A percentile compares a stretch with the other conserved stretches of the same genome.
These are phyloP conservation scores for Immersiporthe knoxdaviesiana DNA, from an alignment of 2,329 filamentous ascomycete genomes.

Conservation along the genomic window DNA sequence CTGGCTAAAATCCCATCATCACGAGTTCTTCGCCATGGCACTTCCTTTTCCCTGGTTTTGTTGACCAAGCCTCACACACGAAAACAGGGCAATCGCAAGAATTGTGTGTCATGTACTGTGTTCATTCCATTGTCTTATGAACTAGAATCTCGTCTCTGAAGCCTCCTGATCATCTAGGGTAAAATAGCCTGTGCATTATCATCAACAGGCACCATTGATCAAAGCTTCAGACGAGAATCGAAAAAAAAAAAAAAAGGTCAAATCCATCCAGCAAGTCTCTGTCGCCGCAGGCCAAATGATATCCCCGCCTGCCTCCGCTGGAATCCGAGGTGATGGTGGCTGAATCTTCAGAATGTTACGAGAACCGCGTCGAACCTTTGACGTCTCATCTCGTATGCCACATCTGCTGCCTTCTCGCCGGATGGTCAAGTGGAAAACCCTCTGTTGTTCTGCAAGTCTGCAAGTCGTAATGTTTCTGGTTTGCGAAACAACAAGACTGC, in stretches of 20 bases:
- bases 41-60: background rate
- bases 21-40: background rate
- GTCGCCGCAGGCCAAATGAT: background rate
- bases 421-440: background rate
- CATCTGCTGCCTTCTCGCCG: background rate
- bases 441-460: background rate
- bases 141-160: background rate
- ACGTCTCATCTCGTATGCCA: background rate
- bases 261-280: background rate
- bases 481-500: background rate
- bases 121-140: conserved; percentile 3
- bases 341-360: background rate
- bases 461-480: background rate
- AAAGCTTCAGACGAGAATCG: background rate
- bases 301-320: background rate
- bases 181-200: background rate
- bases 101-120: background rate
- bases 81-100: background rate
- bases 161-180: background rate
- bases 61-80: background rate
- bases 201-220: background rate
- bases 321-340: too few species aligned
- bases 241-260: background rate
- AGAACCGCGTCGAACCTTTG: background rate
- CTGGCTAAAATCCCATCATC: background rate